Conservation (phyloP, 345 rosid species). For the Combretum micranthum region DNA sequence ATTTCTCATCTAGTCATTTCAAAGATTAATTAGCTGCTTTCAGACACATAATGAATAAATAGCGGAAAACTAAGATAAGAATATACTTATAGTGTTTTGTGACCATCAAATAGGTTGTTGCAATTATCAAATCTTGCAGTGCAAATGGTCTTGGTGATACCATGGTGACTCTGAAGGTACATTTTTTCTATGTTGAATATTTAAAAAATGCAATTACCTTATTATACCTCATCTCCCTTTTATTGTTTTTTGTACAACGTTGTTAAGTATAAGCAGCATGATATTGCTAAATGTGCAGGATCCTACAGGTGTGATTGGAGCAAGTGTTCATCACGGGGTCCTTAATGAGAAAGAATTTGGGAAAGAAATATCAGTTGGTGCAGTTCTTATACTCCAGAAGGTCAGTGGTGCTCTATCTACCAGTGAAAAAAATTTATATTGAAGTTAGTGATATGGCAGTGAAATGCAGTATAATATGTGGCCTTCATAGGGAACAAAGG, state of each 20-base stretch:
- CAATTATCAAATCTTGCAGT: slow-evolving; percentile 55
- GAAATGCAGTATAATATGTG: neutral
- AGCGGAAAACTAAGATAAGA: too few species aligned
- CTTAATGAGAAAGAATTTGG: slow-evolving; percentile 44
- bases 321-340: slow-evolving; percentile 64
- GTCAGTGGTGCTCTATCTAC: slow-evolving; percentile 20
- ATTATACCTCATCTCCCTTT: slow-evolving; percentile 1
- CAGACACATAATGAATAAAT: too few species aligned
- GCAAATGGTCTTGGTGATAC: slow-evolving; percentile 80
- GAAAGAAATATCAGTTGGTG: slow-evolving; percentile 58
- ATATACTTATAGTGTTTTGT: slow-evolving; percentile 2
- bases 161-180: slow-evolving; percentile 83
- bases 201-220: neutral
- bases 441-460: neutral
- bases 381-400: slow-evolving; percentile 65
- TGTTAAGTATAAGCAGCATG: neutral
- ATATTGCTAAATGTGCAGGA: slow-evolving; percentile 37
- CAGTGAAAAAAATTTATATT: slow-evolving; percentile 1
- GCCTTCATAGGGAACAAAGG: too few species aligned
- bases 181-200: neutral
- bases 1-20: too few species aligned
- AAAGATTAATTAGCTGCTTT: too few species aligned
- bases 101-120: slow-evolving; percentile 43
- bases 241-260: too few species aligned
- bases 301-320: slow-evolving; percentile 70